Evolutionary conservation across 768 basidiomycete species (phyloP).

Genomic region (Antrodiella citrinella): DNA sequence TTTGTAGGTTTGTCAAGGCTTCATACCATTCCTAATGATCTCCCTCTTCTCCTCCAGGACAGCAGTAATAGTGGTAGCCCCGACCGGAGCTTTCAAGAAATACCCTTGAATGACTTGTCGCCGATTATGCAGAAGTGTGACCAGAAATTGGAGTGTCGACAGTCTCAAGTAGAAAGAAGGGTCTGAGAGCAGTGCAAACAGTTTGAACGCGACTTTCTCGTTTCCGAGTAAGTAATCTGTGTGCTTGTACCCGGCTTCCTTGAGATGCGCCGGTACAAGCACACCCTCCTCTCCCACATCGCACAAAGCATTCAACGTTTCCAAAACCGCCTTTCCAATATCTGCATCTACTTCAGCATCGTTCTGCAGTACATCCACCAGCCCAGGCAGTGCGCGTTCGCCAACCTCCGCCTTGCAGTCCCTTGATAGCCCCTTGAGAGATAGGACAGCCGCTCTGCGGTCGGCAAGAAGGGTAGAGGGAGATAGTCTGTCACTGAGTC

Average conservation of each 20-base stretch:
- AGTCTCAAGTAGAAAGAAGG: conserved; percentile 80
- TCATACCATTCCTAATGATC: conserved; percentile 80
- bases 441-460: conserved; percentile 85
- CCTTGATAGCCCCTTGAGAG: conserved; percentile 85
- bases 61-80: conserved; percentile 62
- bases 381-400: conserved; percentile 61
- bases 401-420: conserved; percentile 92
- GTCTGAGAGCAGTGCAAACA: conserved; percentile 72
- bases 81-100: conserved; percentile 80
- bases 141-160: conserved; percentile 74
- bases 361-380: conserved; percentile 74
- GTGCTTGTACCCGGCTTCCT: conserved; percentile 76
- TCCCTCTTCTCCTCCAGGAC: conserved; percentile 81
- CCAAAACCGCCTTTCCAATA: conserved; percentile 85
- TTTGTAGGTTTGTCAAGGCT: not conserved
- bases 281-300: conserved; percentile 52
- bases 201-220: conserved; percentile 62
- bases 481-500: conserved; percentile 82
- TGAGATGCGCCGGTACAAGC: conserved; percentile 25
- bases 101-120: conserved; percentile 80
- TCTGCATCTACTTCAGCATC: conserved; percentile 90
- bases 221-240: conserved; percentile 72
- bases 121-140: conserved; percentile 73
- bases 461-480: conserved; percentile 88
- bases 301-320: conserved; percentile 81